Evolutionary conservation across 2,329 filamentous ascomycete species (phyloP), one percentile per base, ranked within the genome.

Genomic region (Fusarium decemcellulare): DNA sequence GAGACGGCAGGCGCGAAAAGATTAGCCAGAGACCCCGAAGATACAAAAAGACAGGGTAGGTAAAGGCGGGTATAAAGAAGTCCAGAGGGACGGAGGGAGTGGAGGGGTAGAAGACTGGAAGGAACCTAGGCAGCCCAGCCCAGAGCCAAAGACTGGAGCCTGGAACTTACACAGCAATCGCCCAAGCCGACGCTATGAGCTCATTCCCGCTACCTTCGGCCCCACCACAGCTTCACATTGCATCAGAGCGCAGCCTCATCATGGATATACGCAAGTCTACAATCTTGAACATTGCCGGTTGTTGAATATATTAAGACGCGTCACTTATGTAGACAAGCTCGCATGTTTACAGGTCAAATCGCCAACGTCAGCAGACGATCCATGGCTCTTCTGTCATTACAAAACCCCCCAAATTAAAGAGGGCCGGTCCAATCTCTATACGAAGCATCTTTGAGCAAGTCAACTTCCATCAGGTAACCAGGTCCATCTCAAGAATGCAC

Each of bases 201-300:
- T 71, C 68, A 71, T 71, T 61, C 61, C 61, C 59, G 44, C 52
- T 39, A 29, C 52, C 44, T 18, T 46, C n/a, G 15, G 65, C 68
- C 68, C 68, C 68, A 71, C 68, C 37, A 61, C 42, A 71, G 68
- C 68, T 71, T 71, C 53, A 67, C 14, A 57, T 54, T 48, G 40
- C 47, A 7, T 53, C 39, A 11, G 18, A 66, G 63, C 23, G 55
- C 55, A 65, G 16, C 55, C 51, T 43, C 27, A 43, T 37, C 15
- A 37, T 18, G 12, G 15, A 44, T n/a, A 10, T 10, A 42, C 16
- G 32, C 11, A 32, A 23, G 23, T 5, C 23, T 47, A 12, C 23
- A 46, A 46, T 46, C 29, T 47, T 16, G 14, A 5, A 40, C 37
- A 32, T 16, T 16, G n/a, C 44, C n/a, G 9, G 32, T 12, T 37